Base-by-base conservation (phyloP, 129 eudicot genomes). In the Arctium minus region DNA sequence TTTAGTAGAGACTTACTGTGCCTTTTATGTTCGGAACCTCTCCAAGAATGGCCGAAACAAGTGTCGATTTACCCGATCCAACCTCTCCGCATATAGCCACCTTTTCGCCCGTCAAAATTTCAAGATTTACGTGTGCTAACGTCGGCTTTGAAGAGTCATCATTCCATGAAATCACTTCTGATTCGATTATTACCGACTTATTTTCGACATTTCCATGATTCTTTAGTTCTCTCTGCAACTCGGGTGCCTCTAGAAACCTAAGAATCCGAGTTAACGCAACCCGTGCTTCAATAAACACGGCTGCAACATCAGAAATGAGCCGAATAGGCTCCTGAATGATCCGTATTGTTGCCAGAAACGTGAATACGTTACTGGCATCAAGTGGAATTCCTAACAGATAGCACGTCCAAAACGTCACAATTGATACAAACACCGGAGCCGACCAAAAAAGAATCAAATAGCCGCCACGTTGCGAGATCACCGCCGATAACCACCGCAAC, bases 1-100 rank as follows among this genome's bases (percentile, higher is more conserved):
- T 35, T 2, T 8, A 69, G 13, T 29, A 8, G 39, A 65, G 69
- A 88, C 97, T 87, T 89, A 92, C 97, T 2, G 67, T 76, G 86
- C 97, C 97, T 78, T 92, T 78, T 13, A 80, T 85, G 83, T 82
- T 68, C 29, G 91, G 88, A 77, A 92, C 90, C 74, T 92, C 97
- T 73, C 97, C 92, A 17, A 92, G 87, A 75, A 92, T 87, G 6
- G 97, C 84, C n/a, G 94, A 90, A 72, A 92, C 75, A 36, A 92
- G 92, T 42, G 92, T 92, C 30, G 94, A 90, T 84, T 92, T 92
- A 11, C 97, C 94, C 0, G 97, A 88, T 5, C 94, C 92, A n/a
- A 92, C 97, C 83, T 90, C 94, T 8, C 97, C 97, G 35, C 97
- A 90, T 18, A 92, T 84, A 13, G 97, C 97, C 65, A 90, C 90